These are phyloP conservation scores for Hypoxylon sp. DNA, from an alignment of 2,329 filamentous ascomycete species.

Conservation along the genomic window DNA sequence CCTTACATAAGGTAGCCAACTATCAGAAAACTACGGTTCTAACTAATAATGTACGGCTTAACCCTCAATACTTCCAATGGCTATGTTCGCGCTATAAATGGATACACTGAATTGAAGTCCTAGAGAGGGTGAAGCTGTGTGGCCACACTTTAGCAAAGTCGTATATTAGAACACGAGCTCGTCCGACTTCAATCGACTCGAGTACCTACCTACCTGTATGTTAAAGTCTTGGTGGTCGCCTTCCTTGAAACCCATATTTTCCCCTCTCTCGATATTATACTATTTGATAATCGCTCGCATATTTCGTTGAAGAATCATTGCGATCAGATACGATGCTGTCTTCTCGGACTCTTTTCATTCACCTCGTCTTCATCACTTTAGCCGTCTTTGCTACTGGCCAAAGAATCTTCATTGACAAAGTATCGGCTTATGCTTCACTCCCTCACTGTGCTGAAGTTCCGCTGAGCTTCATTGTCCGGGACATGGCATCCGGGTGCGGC, in stretches of 20 bases:
- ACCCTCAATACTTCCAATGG: neutral
- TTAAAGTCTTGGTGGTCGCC: neutral
- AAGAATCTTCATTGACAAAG: conserved; percentile 2
- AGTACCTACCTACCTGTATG: too few relatives aligned
- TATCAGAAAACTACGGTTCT: neutral
- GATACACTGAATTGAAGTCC: neutral
- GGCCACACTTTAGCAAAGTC: neutral
- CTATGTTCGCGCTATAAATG: conserved; percentile 10
- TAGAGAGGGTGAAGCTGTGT: conserved; percentile 4
- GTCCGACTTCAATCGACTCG: conserved; percentile 5
- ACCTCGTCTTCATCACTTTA: neutral
- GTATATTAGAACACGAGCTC: conserved; percentile 1
- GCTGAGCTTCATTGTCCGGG: conserved; percentile 24
- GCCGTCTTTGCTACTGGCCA: neutral
- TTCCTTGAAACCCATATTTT: neutral
- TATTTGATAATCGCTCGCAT: neutral
- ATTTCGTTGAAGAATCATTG: neutral
- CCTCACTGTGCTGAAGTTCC: conserved; percentile 12
- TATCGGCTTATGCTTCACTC: conserved; percentile 11
- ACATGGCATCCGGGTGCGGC: conserved; percentile 20
- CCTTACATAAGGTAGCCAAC: conserved; percentile 10
- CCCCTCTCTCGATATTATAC: neutral
- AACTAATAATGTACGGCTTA: neutral
- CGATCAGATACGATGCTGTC: neutral
- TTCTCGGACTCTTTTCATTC: neutral